Evolutionary conservation across 2,329 filamentous ascomycete species (phyloP), one percentile per base, ranked within the genome.

Genomic region (Claviceps africana): DNA sequence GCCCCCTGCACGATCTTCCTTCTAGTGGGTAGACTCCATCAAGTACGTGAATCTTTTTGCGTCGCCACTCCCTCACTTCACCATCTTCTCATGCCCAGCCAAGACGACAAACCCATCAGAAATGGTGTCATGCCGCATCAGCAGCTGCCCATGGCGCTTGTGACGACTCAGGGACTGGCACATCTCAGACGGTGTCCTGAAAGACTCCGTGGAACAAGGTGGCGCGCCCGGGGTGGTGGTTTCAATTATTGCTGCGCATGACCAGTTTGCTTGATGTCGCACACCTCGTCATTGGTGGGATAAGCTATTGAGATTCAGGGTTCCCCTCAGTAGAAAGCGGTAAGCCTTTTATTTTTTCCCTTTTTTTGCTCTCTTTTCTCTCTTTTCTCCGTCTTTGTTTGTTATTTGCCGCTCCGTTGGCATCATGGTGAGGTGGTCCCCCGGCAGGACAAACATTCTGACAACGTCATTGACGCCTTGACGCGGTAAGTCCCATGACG

Each of bases 181-280:
- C 17, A 73, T 28, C 25, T 28, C 22, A 28, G 62, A 59, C 81
- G 78, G 30, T 65, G 50, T 1, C 78, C 78, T 0, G 78, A 78
- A 15, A 82, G 62, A 81, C 73, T 61, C 82, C 78, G 60, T 82
- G 78, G 58, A 82, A 81, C 2, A 78, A 78, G 0, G 77, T 81
- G 6, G 77, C 75, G 1, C 74, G 72, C n/a, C n/a, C n/a, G n/a
- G n/a, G n/a, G n/a, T n/a, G n/a, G n/a, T n/a, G n/a, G n/a, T n/a
- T n/a, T n/a, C n/a, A n/a, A n/a, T n/a, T n/a, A n/a, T 82, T 82
- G 11, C 77, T 75, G 19, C 77, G 72, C 70, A 81, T 74, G 51
- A 73, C 73, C 78, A 81, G 9, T 81, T 56, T 76, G 62, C 82
- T 82, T n/a, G 35, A 72, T 67, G 19, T 68, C 70, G 56, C 81